Percentiles rank a stretch among this genome's conserved stretches.
Evolutionary conservation across 345 rosid species (phyloP).

Genomic region (Arabidopsis thaliana): TAIR10.1 NC_003070.9:18205001-18205500

Average conservation of each 20-base stretch:
- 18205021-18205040: conserved; percentile 2
- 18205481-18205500: conserved; percentile 13
- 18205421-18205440: conserved; percentile 6
- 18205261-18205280: conserved; percentile 4
- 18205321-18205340: conserved; percentile 13
- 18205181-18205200: conserved; percentile 25
- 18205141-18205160: conserved; percentile 17
- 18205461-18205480: conserved; percentile 28
- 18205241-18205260: conserved; percentile 18
- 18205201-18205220: conserved; percentile 33
- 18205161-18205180: conserved; percentile 9
- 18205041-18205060: conserved; percentile 13
- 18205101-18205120: conserved; percentile 15
- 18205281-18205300: neutral
- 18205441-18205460: conserved; percentile 26
- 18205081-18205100: conserved; percentile 15
- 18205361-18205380: conserved; percentile 12
- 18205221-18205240: conserved; percentile 30
- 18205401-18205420: neutral
- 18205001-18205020: conserved; percentile 33
- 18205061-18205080: conserved; percentile 16
- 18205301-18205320: conserved; percentile 13
- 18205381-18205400: conserved; percentile 6
- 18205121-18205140: conserved; percentile 19
- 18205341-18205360: conserved; percentile 4